Evolutionary conservation across 805 yeast species (phyloP), one percentile per base, ranked within the genome.

Genomic region (Ogataea parapolymorpha): DNA sequence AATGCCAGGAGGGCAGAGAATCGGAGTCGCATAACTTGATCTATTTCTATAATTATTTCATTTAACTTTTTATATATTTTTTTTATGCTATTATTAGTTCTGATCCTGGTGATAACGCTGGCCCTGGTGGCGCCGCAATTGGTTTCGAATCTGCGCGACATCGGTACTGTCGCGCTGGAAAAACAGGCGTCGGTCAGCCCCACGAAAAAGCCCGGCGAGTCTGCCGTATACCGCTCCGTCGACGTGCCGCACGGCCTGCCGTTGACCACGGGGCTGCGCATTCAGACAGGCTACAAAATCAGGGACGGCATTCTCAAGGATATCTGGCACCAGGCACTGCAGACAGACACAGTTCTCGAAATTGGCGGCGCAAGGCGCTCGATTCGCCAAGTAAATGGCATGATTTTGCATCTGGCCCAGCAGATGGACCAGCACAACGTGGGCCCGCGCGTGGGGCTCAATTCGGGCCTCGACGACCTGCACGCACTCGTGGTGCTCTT

Each of bases 221-320:
- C 90, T 12, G 90, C 95, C 0, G 68, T 85, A 9, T 81, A 85
- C 60, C 73, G 93, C 48, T 82, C 88, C 37, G 78, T 79, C 33
- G 79, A 83, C 50, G 77, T 85, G 24, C 93, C 90, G 16, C 80
- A 77, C 56, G 85, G 87, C 5, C 58, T 76, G 44, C 82, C 85
- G 0, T 67, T 89, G 41, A 70, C 82, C 16, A 74, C 85, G 2
- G 95, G 95, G 0, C 63, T 85, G 41, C 77, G 78, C 33, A 73
- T 89, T 17, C 71, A 86, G 31, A 69, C 74, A 18, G 80, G 77
- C 26, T 84, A 82, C 58, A 75, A 74, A 48, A 56, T 83, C 16
- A 69, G 95, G 51, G 82, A 85, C 58, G 96, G 96, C 3, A 80
- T 77, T 50, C 58, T 87, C 43, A 72, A 75, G 46, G 96, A 87